A percentile compares a stretch with the other conserved stretches of the same genome.
Conservation (phyloP, 345 rosid genomes). For the Salix viminalis region DNA sequence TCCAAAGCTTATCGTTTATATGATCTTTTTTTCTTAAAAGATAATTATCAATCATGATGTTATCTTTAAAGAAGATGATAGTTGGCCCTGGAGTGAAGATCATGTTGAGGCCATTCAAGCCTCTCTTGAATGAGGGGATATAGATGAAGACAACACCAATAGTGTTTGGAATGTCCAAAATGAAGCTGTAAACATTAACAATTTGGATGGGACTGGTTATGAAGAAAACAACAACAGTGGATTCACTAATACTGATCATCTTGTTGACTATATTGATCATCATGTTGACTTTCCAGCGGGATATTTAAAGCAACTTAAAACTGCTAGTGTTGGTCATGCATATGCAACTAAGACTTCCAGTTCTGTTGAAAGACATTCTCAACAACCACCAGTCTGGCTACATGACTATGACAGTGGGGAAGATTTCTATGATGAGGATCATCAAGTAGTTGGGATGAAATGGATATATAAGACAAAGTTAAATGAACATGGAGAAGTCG, state of each 20-base stretch:
- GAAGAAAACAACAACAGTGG: too few species aligned
- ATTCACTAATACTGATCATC: too few species aligned
- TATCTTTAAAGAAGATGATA: not conserved
- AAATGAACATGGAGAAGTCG: not conserved
- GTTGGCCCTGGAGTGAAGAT: not conserved
- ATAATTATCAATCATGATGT: not conserved
- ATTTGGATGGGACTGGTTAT: too few species aligned
- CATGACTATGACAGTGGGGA: not conserved
- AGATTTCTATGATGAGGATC: not conserved
- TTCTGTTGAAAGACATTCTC: accelerated
- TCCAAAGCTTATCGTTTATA: not conserved
- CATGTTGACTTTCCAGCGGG: too few species aligned
- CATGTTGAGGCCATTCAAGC: too few species aligned
- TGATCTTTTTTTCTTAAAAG: not conserved
- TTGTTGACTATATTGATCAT: too few species aligned
- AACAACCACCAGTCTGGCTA: not conserved
- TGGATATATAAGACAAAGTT: not conserved
- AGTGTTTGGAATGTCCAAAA: too few species aligned
- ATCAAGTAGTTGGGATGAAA: not conserved
- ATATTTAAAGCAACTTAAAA: too few species aligned
- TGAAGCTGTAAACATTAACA: too few species aligned
- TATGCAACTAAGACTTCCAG: not conserved
- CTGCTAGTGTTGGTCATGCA: too few species aligned
- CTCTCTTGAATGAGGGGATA: not conserved
- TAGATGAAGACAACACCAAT: too few species aligned